phyloP scores from a whole-genome alignment of 2,329 filamentous ascomycete species.

The Verticillium zaregamsianum region DNA sequence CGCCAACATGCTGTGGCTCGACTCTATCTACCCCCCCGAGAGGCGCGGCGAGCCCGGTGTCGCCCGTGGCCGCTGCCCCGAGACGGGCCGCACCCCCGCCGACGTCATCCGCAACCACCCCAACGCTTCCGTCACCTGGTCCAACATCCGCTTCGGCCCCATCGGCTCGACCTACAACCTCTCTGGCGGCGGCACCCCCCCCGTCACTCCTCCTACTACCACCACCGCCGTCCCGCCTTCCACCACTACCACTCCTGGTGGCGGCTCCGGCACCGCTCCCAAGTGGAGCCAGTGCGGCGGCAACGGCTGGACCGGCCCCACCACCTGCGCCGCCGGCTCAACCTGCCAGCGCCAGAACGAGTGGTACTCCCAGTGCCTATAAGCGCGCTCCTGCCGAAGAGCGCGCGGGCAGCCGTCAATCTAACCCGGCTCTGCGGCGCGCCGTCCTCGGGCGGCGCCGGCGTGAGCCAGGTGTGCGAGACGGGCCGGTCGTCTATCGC shows the following conservation, averaged over 20 bases:
- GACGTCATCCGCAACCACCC: constrained; percentile 35
- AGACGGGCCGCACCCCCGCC: constrained; percentile 36
- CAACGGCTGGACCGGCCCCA: constrained; percentile 27
- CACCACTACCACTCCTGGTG: constrained; percentile 1
- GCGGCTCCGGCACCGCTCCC: constrained; percentile 15
- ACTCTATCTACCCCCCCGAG: constrained; percentile 47
- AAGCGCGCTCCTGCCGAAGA: constrained; percentile 4
- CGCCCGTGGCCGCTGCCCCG: constrained; percentile 40
- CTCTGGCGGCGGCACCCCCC: not conserved
- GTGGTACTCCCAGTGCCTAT: constrained; percentile 38
- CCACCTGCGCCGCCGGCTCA: constrained; percentile 25
- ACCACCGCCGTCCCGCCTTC: constrained; percentile 4
- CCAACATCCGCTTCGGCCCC: constrained; percentile 45
- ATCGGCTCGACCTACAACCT: constrained; percentile 34
- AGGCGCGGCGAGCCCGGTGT: constrained; percentile 29
- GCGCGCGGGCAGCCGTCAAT: not conserved
- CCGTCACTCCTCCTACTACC: constrained; percentile 1
- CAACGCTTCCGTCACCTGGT: constrained; percentile 38
- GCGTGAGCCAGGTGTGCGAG: not conserved
- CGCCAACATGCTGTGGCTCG: constrained; percentile 62
- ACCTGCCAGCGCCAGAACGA: constrained; percentile 33
- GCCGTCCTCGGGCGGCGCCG: not conserved
- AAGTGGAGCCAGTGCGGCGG: constrained; percentile 35
- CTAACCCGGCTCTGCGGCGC: not conserved
- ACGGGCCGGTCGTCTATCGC: too few species aligned